phyloP scores from a whole-genome alignment of 805 yeast genomes.

The Tetrapisispora taiwanensis region DNA sequence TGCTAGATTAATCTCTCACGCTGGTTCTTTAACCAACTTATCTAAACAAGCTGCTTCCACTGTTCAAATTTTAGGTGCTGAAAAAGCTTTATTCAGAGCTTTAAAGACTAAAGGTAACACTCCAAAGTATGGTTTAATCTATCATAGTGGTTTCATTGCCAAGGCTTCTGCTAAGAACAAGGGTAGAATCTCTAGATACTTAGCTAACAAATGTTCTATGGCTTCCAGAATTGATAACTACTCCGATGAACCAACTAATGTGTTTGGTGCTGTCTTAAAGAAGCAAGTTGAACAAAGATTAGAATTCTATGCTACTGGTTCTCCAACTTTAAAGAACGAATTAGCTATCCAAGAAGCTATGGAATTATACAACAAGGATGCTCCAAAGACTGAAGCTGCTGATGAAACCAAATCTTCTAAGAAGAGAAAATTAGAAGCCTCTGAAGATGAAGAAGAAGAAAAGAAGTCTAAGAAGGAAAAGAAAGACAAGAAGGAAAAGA shows the following conservation, averaged over 20 bases:
- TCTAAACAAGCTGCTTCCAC: conserved; percentile 99
- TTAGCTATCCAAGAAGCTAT: conserved; percentile 92
- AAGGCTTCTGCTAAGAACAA: conserved; percentile 92
- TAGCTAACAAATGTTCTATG: conserved; percentile 98
- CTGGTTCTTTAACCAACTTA: conserved; percentile 92
- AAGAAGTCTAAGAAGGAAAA: conserved; percentile 41
- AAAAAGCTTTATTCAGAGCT: conserved; percentile 92
- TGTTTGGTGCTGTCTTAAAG: conserved; percentile 83
- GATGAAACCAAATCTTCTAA: conserved; percentile 19
- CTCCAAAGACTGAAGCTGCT: conserved; percentile 36
- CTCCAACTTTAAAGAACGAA: conserved; percentile 90
- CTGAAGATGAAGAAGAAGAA: conserved; percentile 34
- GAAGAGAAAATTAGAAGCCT: conserved; percentile 28
- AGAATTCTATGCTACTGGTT: conserved; percentile 91
- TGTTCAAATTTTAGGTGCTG: conserved; percentile 96
- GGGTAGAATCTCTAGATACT: conserved; percentile 97
- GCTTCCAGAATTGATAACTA: conserved; percentile 98
- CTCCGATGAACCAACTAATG: conserved; percentile 86
- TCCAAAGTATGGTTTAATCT: conserved; percentile 90
- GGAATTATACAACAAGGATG: conserved; percentile 43
- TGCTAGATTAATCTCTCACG: conserved; percentile 95
- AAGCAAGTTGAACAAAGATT: conserved; percentile 97
- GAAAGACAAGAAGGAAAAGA: conserved; percentile 41
- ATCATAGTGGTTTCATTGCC: conserved; percentile 91
- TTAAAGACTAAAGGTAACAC: conserved; percentile 94